Evolutionary conservation across 2,329 filamentous ascomycete species (phyloP), one percentile per base, ranked within the genome.

Genomic region (Aspergillus ochraceoroseus): DNA sequence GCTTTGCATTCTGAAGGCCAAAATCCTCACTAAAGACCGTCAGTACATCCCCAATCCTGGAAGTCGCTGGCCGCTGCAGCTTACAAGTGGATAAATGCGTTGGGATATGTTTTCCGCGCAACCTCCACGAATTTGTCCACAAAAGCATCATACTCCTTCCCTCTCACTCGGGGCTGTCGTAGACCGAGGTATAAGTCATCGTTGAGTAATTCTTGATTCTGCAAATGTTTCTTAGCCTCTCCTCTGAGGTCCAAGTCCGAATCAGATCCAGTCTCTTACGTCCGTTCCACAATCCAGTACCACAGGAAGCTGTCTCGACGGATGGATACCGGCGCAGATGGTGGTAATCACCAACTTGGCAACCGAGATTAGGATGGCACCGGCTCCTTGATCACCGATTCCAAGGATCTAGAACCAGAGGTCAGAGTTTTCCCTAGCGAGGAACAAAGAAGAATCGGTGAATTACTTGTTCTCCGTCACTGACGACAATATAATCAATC

Each of bases 401-500:
- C 88, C 87, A 0, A 94, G 73, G 32, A 94, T 94, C 66, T 88
- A 72, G 9, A 12, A 5, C 23, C 2, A 31, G 7, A n/a, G n/a
- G n/a, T 9, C 4, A 12, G 7, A 3, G 14, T 7, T 15, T 22
- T 2, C 7, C 5, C 7, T 2, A 2, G 9, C 3, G 5, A 4
- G 5, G 7, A 8, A 5, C n/a, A 15, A 1, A 4, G 33, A 11
- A 8, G 17, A n/a, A n/a, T n/a, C n/a, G 13, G 6, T 11, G 3
- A 31, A n/a, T 15, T 50, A 66, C 64, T 59, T 75, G 69, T 56
- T 77, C 70, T 47, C 69, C 70, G 72, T 89, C 87, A 29, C 83
- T 87, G 5, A 92, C 86, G 4, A 92, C 87, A 47, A 95, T 92
- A 54, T 94, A 82, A 63, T 94, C 88, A 22, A 94, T 80, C 41